Evolutionary conservation across 441 rosid species (phyloP).

Genomic region (Erysimum cheiri): DNA sequence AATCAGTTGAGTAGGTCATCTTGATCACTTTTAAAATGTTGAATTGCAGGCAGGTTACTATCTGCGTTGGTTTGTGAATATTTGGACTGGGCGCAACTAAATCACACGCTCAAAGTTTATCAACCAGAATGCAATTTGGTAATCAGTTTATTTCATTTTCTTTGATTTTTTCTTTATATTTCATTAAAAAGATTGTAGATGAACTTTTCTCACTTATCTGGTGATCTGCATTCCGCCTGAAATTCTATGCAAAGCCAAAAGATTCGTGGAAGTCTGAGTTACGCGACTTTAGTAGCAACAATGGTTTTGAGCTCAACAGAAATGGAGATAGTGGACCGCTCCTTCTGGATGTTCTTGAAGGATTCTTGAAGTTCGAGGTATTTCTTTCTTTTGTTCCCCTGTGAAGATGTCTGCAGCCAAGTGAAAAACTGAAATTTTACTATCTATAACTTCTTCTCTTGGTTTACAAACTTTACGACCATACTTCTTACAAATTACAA

Average conservation of each 20-base stretch:
- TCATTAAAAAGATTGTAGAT: neutral
- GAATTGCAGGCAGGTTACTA: conserved; percentile 83
- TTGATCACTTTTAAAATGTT: conserved; percentile 30
- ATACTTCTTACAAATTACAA: neutral
- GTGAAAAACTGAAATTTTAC: neutral
- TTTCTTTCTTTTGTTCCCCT: neutral
- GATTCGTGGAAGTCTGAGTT: conserved; percentile 90
- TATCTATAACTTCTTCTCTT: neutral
- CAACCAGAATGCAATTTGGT: conserved; percentile 98
- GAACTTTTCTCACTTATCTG: conserved; percentile 25
- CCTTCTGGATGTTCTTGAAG: conserved; percentile 93
- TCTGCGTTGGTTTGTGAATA: conserved; percentile 88
- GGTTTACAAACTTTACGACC: neutral
- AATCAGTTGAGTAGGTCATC: conserved; percentile 5
- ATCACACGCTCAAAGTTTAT: conserved; percentile 86
- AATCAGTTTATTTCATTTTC: conserved; percentile 53
- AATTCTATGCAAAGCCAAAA: conserved; percentile 61
- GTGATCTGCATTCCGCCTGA: conserved; percentile 25
- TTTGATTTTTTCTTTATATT: conserved; percentile 5
- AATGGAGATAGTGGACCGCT: conserved; percentile 84
- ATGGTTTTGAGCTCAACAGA: conserved; percentile 81
- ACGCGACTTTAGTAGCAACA: conserved; percentile 82
- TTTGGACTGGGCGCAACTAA: conserved; percentile 95
- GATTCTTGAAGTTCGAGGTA: conserved; percentile 71
- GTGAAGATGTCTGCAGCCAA: conserved; percentile 1